Percentiles rank a stretch among this genome's conserved stretches.
Evolutionary conservation across 192 early-diverging fungal genomes (phyloP).

Genomic region (Umbelopsis sp.): DNA sequence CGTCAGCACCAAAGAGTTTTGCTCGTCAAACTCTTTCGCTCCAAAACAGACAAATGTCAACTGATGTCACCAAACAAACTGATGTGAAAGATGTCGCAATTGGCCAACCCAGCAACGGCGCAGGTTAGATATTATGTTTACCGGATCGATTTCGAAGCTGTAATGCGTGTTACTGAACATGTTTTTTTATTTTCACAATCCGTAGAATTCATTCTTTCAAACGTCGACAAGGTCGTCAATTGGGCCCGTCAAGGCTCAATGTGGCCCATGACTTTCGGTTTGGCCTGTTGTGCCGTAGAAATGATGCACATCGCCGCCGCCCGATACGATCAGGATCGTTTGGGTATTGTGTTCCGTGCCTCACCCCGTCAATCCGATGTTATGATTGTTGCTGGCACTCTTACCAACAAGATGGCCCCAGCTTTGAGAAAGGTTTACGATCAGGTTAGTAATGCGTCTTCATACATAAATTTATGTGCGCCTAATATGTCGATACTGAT

Average conservation of each 20-base stretch:
- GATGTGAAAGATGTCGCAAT: slow-evolving; percentile 39
- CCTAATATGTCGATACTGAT: not conserved
- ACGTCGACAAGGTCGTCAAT: slow-evolving; percentile 90
- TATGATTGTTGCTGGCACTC: slow-evolving; percentile 98
- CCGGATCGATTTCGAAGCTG: not conserved
- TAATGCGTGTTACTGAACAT: not conserved
- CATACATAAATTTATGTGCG: slow-evolving; percentile 1
- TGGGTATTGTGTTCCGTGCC: slow-evolving; percentile 97
- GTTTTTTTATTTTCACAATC: not conserved
- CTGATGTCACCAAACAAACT: slow-evolving; percentile 34
- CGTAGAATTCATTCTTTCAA: slow-evolving; percentile 82
- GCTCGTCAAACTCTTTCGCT: slow-evolving; percentile 20
- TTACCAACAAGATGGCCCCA: slow-evolving; percentile 99
- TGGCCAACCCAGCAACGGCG: slow-evolving; percentile 40
- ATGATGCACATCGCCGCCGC: slow-evolving; percentile 98
- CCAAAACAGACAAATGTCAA: slow-evolving; percentile 36
- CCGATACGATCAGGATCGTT: slow-evolving; percentile 96
- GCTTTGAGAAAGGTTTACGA: slow-evolving; percentile 69
- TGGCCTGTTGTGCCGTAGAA: slow-evolving; percentile 95
- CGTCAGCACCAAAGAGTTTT: slow-evolving; percentile 26
- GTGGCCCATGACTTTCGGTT: slow-evolving; percentile 86
- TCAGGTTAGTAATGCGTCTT: slow-evolving; percentile 43
- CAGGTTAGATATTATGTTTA: slow-evolving; percentile 31
- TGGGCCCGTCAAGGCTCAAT: slow-evolving; percentile 93
- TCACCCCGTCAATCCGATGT: slow-evolving; percentile 97